Percentiles rank a stretch among this genome's conserved stretches.
These are phyloP conservation scores for Austroboletus sp. DNA, from an alignment of 1,284 basidiomycete species.

Conservation along the genomic window DNA sequence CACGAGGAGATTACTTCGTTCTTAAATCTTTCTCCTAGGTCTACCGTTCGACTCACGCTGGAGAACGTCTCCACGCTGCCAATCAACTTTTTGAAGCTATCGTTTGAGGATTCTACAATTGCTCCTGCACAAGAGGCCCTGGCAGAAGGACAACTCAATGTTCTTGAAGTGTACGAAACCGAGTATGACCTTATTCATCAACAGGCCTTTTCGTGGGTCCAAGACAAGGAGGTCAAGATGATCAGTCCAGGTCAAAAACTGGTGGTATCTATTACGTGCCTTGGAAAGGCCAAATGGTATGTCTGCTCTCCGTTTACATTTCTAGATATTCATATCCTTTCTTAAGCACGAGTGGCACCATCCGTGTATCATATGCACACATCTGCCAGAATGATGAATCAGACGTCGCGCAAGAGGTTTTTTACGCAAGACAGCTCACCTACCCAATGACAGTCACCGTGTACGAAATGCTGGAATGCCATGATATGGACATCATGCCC, in stretches of 20 bases:
- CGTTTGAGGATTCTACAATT: slow-evolving; percentile 85
- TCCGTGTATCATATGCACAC: slow-evolving; percentile 81
- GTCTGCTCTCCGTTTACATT: slow-evolving; percentile 27
- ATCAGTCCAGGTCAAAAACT: slow-evolving; percentile 68
- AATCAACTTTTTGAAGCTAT: slow-evolving; percentile 78
- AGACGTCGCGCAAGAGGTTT: slow-evolving; percentile 42
- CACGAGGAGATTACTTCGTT: background rate
- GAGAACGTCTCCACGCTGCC: slow-evolving; percentile 81
- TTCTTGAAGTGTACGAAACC: slow-evolving; percentile 85
- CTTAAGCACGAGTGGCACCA: slow-evolving; percentile 64
- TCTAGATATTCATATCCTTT: slow-evolving; percentile 2
- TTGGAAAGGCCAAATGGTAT: slow-evolving; percentile 87
- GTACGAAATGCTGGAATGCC: slow-evolving; percentile 85
- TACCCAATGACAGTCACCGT: slow-evolving; percentile 87
- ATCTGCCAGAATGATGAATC: slow-evolving; percentile 42
- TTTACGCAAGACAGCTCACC: slow-evolving; percentile 77
- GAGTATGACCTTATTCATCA: slow-evolving; percentile 75
- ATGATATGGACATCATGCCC: slow-evolving; percentile 70
- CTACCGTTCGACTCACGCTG: slow-evolving; percentile 74
- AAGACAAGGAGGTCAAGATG: slow-evolving; percentile 43
- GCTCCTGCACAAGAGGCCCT: slow-evolving; percentile 69
- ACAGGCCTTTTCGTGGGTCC: slow-evolving; percentile 78
- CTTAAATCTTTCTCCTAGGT: slow-evolving; percentile 41
- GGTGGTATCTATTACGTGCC: slow-evolving; percentile 65
- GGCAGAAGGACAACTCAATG: slow-evolving; percentile 70